Conservation (phyloP, 495 filamentous ascomycete species). For the Evansstolkia leycettana region DNA sequence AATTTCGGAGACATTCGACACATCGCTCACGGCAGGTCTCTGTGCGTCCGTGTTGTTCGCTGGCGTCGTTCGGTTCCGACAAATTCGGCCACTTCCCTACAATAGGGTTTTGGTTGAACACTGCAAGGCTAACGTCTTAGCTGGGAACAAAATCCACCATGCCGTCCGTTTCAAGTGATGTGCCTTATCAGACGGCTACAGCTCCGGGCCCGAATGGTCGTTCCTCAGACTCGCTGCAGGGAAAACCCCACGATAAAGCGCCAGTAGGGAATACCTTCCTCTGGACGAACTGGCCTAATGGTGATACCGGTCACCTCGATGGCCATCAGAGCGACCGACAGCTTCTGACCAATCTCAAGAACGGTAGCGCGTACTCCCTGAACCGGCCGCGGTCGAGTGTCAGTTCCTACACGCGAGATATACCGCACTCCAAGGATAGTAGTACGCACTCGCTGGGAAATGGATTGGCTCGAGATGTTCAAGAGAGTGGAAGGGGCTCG, state of each 20-base stretch:
- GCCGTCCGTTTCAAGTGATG: slow-evolving; percentile 32
- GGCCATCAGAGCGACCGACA: slow-evolving; percentile 23
- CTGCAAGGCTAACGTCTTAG: slow-evolving; percentile 25
- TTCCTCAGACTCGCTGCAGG: slow-evolving; percentile 26
- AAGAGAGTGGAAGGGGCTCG: slow-evolving; percentile 28
- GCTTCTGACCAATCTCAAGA: slow-evolving; percentile 21
- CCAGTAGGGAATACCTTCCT: slow-evolving; percentile 36
- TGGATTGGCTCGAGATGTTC: slow-evolving; percentile 25
- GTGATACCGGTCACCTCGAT: slow-evolving; percentile 24
- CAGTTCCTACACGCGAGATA: slow-evolving; percentile 37
- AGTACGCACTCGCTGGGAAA: slow-evolving; percentile 40
- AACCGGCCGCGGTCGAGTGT: slow-evolving; percentile 36
- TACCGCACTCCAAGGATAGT: slow-evolving; percentile 37
- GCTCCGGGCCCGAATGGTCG: slow-evolving; percentile 24
- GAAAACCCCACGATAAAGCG: slow-evolving; percentile 34
- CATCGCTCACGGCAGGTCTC: too few species aligned
- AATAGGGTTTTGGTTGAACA: slow-evolving; percentile 15
- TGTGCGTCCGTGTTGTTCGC: slow-evolving; percentile 7
- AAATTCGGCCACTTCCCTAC: too few species aligned
- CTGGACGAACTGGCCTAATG: slow-evolving; percentile 37
- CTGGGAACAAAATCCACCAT: slow-evolving; percentile 10
- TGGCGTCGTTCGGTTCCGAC: too few species aligned
- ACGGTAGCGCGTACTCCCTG: slow-evolving; percentile 34
- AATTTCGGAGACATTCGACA: slow-evolving; percentile 1
- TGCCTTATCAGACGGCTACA: slow-evolving; percentile 20